phyloP scores from a whole-genome alignment of 2,329 filamentous ascomycete genomes.

The Cladosporium sp. region DNA sequence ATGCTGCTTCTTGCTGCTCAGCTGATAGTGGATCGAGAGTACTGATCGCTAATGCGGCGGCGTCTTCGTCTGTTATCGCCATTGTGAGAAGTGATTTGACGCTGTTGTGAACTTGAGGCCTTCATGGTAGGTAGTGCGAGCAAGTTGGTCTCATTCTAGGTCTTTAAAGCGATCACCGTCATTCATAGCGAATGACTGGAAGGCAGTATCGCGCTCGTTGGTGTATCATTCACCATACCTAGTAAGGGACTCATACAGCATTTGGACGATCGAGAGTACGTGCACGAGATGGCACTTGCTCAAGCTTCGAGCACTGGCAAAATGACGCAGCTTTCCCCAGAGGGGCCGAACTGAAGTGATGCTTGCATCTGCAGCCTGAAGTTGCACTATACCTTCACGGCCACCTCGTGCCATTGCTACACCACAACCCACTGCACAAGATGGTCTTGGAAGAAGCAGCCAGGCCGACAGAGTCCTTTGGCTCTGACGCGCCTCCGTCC shows the following conservation, averaged over 20 bases:
- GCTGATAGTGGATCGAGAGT: conserved; percentile 31
- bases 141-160: not conserved
- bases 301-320: not conserved
- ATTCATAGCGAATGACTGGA: not conserved
- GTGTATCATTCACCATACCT: not conserved
- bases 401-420: not conserved
- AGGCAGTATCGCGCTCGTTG: not conserved
- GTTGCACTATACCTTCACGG: not conserved
- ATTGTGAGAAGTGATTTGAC: conserved; percentile 20
- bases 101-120: not conserved
- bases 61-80: conserved; percentile 40
- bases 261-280: not conserved
- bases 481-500: conserved; percentile 32
- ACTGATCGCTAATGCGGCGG: conserved; percentile 36
- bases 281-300: not conserved
- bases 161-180: not conserved
- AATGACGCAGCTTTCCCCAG: conserved; percentile 1
- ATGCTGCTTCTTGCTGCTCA: conserved; percentile 32
- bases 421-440: conserved; percentile 9
- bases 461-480: conserved; percentile 29
- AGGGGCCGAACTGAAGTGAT: not conserved
- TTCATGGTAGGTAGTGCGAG: not conserved
- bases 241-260: too few relatives aligned
- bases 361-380: not conserved
- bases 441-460: conserved; percentile 42